Percentiles rank a stretch among this genome's conserved stretches.
Conservation (phyloP, 2,329 filamentous ascomycete genomes). For the Monosporascus sp. region DNA sequence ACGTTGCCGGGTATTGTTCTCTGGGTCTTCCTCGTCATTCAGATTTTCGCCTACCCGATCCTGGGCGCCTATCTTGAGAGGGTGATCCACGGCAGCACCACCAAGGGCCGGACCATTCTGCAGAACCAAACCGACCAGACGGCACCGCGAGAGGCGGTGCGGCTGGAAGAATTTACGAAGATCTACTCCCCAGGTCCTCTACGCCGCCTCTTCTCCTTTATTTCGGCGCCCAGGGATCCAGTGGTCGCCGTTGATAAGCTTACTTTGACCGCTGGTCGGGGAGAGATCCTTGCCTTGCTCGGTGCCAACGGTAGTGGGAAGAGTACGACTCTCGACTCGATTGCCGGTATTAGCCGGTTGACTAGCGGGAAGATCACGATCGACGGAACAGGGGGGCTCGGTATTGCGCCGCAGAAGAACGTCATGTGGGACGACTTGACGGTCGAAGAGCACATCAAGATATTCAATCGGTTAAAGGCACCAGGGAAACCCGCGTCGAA, state of each 20-base stretch:
- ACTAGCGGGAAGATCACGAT: constrained; percentile 73
- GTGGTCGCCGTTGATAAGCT: constrained; percentile 77
- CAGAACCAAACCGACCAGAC: constrained; percentile 22
- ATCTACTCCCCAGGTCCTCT: constrained; percentile 65
- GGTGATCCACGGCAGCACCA: constrained; percentile 69
- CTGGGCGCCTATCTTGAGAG: constrained; percentile 71
- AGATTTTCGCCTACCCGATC: constrained; percentile 72
- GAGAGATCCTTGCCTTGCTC: constrained; percentile 80
- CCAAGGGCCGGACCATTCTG: constrained; percentile 51
- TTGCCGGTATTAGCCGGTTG: constrained; percentile 74
- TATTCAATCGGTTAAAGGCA: constrained; percentile 80
- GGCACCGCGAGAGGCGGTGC: constrained; percentile 51
- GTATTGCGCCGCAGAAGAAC: constrained; percentile 88
- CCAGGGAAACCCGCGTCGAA: constrained; percentile 49
- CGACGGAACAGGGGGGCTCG: constrained; percentile 72
- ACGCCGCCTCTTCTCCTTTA: constrained; percentile 44
- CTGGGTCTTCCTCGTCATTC: constrained; percentile 71
- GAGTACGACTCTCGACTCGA: constrained; percentile 81
- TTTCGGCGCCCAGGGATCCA: constrained; percentile 48
- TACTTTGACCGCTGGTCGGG: constrained; percentile 64
- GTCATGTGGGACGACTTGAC: constrained; percentile 88
- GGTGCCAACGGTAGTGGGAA: constrained; percentile 91
- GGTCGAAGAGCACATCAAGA: constrained; percentile 75
- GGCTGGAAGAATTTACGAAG: constrained; percentile 70
- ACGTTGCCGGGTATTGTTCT: constrained; percentile 67